These are phyloP conservation scores for Globisporangium heterothallicum DNA, from an alignment of 352 stramenopile species.

Conservation along the genomic window DNA sequence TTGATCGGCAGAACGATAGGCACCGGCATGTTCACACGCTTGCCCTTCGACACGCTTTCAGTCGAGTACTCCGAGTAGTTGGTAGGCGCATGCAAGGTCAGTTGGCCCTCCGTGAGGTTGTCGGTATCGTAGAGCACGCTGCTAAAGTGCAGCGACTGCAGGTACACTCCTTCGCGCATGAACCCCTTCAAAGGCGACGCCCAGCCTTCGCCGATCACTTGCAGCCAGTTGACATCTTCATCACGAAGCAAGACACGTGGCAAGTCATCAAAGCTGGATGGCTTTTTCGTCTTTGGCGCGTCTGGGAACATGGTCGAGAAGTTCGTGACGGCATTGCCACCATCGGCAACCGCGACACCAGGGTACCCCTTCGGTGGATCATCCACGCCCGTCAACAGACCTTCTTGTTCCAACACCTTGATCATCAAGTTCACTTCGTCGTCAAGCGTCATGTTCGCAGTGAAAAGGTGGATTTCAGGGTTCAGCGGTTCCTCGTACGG, in stretches of 20 bases:
- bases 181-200: constrained; percentile 94
- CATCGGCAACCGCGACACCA: constrained; percentile 85
- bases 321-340: constrained; percentile 60
- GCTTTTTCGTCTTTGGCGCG: constrained; percentile 16
- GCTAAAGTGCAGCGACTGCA: constrained; percentile 97
- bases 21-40: constrained; percentile 95
- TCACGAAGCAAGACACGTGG: constrained; percentile 93
- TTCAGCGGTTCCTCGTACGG: constrained; percentile 94
- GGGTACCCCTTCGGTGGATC: constrained; percentile 53
- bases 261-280: constrained; percentile 48
- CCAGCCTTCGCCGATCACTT: constrained; percentile 97
- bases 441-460: constrained; percentile 93
- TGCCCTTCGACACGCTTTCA: constrained; percentile 66
- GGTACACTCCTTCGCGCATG: constrained; percentile 95
- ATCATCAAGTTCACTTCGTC: constrained; percentile 66
- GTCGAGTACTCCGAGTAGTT: constrained; percentile 92
- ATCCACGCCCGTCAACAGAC: constrained; percentile 58
- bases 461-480: constrained; percentile 94
- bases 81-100: constrained; percentile 82
- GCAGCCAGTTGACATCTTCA: constrained; percentile 98
- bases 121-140: constrained; percentile 94
- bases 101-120: constrained; percentile 88
- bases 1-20: constrained; percentile 96
- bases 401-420: constrained; percentile 49
- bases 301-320: constrained; percentile 62